Conservation (phyloP, 2,329 filamentous ascomycete species). For the Laburnicola sp. region DNA sequence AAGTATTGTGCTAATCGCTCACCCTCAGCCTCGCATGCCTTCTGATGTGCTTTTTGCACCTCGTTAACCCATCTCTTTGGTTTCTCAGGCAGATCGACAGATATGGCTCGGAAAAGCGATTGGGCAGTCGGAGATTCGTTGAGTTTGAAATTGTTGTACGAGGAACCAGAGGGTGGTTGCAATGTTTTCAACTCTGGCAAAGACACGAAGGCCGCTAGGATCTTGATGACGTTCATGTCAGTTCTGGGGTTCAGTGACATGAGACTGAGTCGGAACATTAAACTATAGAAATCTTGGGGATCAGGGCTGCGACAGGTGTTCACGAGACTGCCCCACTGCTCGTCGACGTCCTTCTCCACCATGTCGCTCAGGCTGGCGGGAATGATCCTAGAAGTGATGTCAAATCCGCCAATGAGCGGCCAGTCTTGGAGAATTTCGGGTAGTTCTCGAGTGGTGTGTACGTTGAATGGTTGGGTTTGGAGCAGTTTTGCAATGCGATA, state of each 20-base stretch:
- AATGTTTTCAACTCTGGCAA: conserved; percentile 46
- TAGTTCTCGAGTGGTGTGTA: conserved; percentile 16
- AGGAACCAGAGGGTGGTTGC: conserved; percentile 37
- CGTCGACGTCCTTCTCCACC: conserved; percentile 36
- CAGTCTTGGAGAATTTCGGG: conserved; percentile 17
- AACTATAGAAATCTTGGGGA: conserved; percentile 28
- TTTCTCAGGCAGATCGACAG: conserved; percentile 15
- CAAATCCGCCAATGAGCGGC: conserved; percentile 21
- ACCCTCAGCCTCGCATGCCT: conserved; percentile 39
- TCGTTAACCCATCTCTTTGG: background rate
- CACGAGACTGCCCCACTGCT: conserved; percentile 50
- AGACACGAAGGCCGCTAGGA: conserved; percentile 45
- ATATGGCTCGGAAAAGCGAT: conserved; percentile 38
- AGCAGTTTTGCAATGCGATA: conserved; percentile 18
- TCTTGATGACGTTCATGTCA: conserved; percentile 44
- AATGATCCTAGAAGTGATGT: conserved; percentile 3
- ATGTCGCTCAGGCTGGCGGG: conserved; percentile 16
- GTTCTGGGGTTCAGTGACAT: conserved; percentile 46
- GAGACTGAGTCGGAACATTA: conserved; percentile 52
- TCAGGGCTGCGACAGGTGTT: conserved; percentile 37
- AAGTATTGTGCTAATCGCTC: conserved; percentile 45
- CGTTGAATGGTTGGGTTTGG: conserved; percentile 10
- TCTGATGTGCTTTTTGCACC: conserved; percentile 16
- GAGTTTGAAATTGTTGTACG: conserved; percentile 36
- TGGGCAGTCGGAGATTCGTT: conserved; percentile 39